phyloP scores from a whole-genome alignment of 208 protist species.

The Trypanosoma cruzi region DNA sequence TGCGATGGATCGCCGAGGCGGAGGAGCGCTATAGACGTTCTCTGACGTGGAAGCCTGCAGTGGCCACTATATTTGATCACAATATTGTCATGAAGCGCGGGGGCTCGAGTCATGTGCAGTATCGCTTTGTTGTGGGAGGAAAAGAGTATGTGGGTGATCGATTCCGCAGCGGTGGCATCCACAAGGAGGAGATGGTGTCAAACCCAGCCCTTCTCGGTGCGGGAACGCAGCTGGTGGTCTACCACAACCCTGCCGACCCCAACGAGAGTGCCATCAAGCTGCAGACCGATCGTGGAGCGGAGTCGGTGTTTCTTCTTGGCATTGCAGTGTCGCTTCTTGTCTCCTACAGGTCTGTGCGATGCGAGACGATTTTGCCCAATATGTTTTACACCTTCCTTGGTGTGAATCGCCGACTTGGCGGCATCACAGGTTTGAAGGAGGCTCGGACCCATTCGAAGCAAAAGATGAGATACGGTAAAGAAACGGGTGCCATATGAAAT shows the following conservation, averaged over 20 bases:
- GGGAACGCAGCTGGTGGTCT: slow-evolving; percentile 85
- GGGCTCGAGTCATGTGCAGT: slow-evolving; percentile 82
- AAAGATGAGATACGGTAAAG: slow-evolving; percentile 87
- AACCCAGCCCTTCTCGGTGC: slow-evolving; percentile 84
- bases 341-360: slow-evolving; percentile 82
- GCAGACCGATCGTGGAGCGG: slow-evolving; percentile 74
- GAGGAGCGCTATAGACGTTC: slow-evolving; percentile 86
- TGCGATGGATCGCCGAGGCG: slow-evolving; percentile 72
- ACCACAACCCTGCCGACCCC: slow-evolving; percentile 88
- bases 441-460: slow-evolving; percentile 64
- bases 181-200: slow-evolving; percentile 85
- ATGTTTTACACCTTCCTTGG: slow-evolving; percentile 90
- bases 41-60: slow-evolving; percentile 80
- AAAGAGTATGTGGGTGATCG: slow-evolving; percentile 77
- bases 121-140: slow-evolving; percentile 79
- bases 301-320: slow-evolving; percentile 69
- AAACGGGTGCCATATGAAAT: slow-evolving; percentile 55
- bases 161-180: slow-evolving; percentile 84
- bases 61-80: slow-evolving; percentile 90
- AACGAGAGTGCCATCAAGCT: slow-evolving; percentile 87
- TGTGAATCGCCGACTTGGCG: slow-evolving; percentile 72
- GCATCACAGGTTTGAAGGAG: slow-evolving; percentile 73
- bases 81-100: slow-evolving; percentile 86
- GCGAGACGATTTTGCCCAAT: slow-evolving; percentile 92
- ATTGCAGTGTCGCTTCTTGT: slow-evolving; percentile 74